These are phyloP conservation scores for Clarireedia paspali DNA, from an alignment of 2,329 filamentous ascomycete species.

Conservation along the genomic window DNA sequence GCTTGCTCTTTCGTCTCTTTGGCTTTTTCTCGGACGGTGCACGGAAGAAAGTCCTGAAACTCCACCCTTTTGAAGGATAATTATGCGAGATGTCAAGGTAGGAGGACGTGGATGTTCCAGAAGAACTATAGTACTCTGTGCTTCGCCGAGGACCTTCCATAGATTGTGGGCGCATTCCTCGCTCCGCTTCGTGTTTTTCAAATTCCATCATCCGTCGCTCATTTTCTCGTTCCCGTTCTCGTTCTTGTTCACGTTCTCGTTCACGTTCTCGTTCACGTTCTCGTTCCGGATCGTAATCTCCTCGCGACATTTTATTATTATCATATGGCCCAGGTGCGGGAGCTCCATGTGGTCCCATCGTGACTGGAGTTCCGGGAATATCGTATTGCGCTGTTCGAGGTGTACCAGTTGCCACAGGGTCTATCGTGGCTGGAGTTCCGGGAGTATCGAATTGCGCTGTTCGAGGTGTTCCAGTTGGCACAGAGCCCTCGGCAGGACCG, in stretches of 20 bases:
- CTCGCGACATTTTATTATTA: constrained; percentile 6
- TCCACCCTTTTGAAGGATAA: constrained; percentile 39
- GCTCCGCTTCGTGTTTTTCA: constrained; percentile 1
- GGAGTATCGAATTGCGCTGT: constrained; percentile 25
- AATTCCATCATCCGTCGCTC: constrained; percentile 7
- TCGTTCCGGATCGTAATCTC: constrained; percentile 15
- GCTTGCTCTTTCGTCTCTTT: constrained; percentile 1
- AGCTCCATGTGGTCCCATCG: too few relatives aligned
- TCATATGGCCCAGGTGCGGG: constrained; percentile 10
- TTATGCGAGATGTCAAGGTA: constrained; percentile 57
- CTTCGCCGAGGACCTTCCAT: constrained; percentile 15
- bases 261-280: constrained; percentile 4
- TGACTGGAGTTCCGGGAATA: constrained; percentile 16
- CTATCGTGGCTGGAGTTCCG: constrained; percentile 7
- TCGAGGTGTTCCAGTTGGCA: constrained; percentile 4
- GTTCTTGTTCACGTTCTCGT: too few relatives aligned
- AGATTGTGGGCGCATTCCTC: constrained; percentile 1
- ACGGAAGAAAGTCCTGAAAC: constrained; percentile 56
- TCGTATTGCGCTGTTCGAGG: constrained; percentile 21
- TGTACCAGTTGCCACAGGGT: constrained; percentile 3
- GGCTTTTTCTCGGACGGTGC: constrained; percentile 34
- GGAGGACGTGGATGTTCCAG: constrained; percentile 22
- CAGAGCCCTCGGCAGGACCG: constrained; percentile 5
- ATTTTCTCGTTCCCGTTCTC: constrained; percentile 9
- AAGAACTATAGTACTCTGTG: constrained; percentile 13